Base-by-base conservation (phyloP, 225 moss, liverwort and hornwort species). In the Pleurozium schreberi region DNA sequence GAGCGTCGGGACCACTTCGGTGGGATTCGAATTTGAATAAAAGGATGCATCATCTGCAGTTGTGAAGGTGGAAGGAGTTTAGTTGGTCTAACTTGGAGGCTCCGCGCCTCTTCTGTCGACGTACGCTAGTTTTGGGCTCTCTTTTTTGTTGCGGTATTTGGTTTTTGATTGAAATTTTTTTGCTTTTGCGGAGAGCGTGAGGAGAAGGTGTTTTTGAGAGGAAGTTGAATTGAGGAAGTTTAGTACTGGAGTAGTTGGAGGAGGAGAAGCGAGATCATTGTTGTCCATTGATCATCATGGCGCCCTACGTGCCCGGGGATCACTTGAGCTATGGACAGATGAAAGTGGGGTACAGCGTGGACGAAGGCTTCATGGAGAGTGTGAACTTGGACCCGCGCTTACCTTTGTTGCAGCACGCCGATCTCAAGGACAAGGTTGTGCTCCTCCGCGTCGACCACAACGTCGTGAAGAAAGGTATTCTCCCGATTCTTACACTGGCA, bases 401-500 rank as follows among this genome's bases (percentile, higher is more conserved):
- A 75, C 96, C 97, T 33, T 90, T 98, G 89, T 78, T 98, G 88
- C 97, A 98, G 92, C 95, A 93, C 89, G 96, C 96, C 69, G 94
- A 98, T 90, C 97, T 98, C 63, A 93, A 85, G 81, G 97, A 98
- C 93, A 98, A 98, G 85, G 96, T 98, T 31, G 97, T 98, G 74
- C 95, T 98, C 64, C 95, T 98, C 75, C 97, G 96, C 59, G 97
- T 98, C 31, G 96, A 98, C 87, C 97, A 96, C 96, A 98, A 98
- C 86, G 96, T 96, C 45, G 96, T 98, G 68, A 98, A 98, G 89
- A 96, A 96, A 93, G 96, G 97, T 96, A 68, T 59, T 84, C 21
- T 58, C 66, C 45, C 21, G 22, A 15, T 36, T 79, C 68, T 40
- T 16, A 74, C 33, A 28, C 57, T 43, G 80, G 30, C 28, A 23